Evolutionary conservation across 2,329 filamentous ascomycete species (phyloP).

Genomic region (Paraphoma sp.): DNA sequence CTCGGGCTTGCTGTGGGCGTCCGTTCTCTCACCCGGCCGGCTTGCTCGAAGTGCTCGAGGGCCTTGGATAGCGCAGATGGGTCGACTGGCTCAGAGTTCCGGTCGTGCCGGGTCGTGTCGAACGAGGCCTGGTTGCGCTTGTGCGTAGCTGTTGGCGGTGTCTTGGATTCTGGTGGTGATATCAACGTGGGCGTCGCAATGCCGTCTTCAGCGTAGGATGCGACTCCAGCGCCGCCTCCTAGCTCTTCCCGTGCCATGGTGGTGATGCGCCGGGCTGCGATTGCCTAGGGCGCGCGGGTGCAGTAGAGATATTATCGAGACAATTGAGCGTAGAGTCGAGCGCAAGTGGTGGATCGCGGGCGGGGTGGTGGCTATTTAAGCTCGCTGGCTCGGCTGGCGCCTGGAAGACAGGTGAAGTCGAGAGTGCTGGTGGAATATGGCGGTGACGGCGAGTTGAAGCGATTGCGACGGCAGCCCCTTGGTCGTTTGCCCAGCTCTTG

Average conservation of each 20-base stretch:
- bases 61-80: conserved; percentile 66
- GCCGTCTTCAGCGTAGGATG: conserved; percentile 30
- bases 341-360: not conserved
- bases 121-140: conserved; percentile 52
- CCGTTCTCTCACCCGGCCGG: conserved; percentile 63
- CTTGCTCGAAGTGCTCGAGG: conserved; percentile 67
- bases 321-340: not conserved
- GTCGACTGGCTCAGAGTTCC: conserved; percentile 63
- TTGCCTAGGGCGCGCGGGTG: not conserved
- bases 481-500: conserved; percentile 19
- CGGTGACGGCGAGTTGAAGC: conserved; percentile 23
- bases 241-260: conserved; percentile 27
- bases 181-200: conserved; percentile 55
- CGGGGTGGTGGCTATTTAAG: not conserved
- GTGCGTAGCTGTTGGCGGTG: conserved; percentile 63
- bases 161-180: conserved; percentile 66
- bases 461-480: conserved; percentile 18
- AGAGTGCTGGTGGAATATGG: conserved; percentile 4
- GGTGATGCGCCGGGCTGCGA: conserved; percentile 14
- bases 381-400: not conserved
- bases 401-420: conserved; percentile 10
- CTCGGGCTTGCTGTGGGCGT: conserved; percentile 71
- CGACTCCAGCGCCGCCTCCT: conserved; percentile 20
- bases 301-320: not conserved
- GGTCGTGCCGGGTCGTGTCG: conserved; percentile 33